phyloP scores from a whole-genome alignment of 2,329 filamentous ascomycete genomes.

The Corinectria fuckeliana region DNA sequence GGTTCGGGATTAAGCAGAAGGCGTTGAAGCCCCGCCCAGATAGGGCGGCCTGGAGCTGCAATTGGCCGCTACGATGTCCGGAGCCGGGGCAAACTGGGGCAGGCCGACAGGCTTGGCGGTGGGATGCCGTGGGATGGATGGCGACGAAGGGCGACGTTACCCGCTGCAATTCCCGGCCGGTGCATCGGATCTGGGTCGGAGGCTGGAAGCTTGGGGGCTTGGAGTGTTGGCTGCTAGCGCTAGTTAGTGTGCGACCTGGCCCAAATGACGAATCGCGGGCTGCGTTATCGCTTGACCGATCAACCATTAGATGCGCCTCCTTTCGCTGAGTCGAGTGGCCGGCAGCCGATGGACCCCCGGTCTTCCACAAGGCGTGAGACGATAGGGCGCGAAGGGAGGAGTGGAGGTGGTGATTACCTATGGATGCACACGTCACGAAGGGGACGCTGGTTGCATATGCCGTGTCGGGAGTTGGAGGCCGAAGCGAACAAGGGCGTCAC shows the following conservation, averaged over 20 bases:
- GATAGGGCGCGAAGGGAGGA: background rate
- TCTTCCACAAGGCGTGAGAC: background rate
- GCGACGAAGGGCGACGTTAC: conserved; percentile 16
- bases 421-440: conserved; percentile 7
- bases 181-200: conserved; percentile 24
- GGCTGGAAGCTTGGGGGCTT: conserved; percentile 1
- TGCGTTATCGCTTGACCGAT: conserved; percentile 18
- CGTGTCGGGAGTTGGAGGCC: conserved; percentile 21
- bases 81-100: conserved; percentile 31
- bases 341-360: background rate
- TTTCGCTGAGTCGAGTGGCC: conserved; percentile 15
- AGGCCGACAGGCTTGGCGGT: conserved; percentile 8
- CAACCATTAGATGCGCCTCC: conserved; percentile 8
- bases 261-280: conserved; percentile 20
- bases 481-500: conserved; percentile 24
- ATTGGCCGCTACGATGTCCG: conserved; percentile 29
- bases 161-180: conserved; percentile 16
- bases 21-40: conserved; percentile 28
- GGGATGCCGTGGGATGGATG: conserved; percentile 2
- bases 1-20: conserved; percentile 24
- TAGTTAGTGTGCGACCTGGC: conserved; percentile 19
- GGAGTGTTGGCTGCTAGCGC: background rate
- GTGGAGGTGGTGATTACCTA: background rate
- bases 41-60: conserved; percentile 13
- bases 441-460: conserved; percentile 14